Evolutionary conservation across 192 early-diverging fungal genomes (phyloP).

Genomic region (Backusella australiensis): DNA sequence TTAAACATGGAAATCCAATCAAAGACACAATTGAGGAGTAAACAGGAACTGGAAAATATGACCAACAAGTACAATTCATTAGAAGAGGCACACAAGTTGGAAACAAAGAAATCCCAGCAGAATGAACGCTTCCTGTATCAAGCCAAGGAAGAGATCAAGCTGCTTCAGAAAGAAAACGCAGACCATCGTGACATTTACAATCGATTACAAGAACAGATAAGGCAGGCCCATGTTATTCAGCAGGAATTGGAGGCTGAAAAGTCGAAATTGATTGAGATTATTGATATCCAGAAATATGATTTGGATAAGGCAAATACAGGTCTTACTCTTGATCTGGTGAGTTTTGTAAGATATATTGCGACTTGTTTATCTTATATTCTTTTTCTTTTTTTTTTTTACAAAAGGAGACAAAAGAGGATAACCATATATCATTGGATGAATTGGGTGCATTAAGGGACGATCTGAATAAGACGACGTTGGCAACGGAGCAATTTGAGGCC

Average conservation of each 20-base stretch:
- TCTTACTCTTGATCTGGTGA: not conserved
- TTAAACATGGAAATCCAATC: not conserved
- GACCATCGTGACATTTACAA: slow-evolving; percentile 1
- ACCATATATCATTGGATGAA: not conserved
- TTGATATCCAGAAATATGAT: not conserved
- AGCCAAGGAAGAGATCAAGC: not conserved
- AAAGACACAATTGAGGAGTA: not conserved
- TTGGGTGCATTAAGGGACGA: not conserved
- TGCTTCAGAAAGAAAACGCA: not conserved
- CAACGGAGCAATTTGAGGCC: not conserved
- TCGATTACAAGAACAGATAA: not conserved
- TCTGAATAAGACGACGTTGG: not conserved
- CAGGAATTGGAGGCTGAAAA: not conserved
- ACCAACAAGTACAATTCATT: not conserved
- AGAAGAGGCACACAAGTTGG: not conserved
- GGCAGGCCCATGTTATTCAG: not conserved
- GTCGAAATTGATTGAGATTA: not conserved
- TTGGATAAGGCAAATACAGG: not conserved
- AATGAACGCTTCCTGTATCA: not conserved
- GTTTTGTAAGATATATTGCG: not conserved
- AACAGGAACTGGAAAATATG: not conserved
- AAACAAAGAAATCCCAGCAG: not conserved
- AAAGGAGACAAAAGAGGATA: not conserved
- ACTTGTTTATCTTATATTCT: not conserved
- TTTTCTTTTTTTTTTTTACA: not conserved